Percentiles rank a stretch among this genome's conserved stretches.
These are phyloP conservation scores for Senna tora DNA, from an alignment of 306 rosid species.

Conservation along the genomic window DNA sequence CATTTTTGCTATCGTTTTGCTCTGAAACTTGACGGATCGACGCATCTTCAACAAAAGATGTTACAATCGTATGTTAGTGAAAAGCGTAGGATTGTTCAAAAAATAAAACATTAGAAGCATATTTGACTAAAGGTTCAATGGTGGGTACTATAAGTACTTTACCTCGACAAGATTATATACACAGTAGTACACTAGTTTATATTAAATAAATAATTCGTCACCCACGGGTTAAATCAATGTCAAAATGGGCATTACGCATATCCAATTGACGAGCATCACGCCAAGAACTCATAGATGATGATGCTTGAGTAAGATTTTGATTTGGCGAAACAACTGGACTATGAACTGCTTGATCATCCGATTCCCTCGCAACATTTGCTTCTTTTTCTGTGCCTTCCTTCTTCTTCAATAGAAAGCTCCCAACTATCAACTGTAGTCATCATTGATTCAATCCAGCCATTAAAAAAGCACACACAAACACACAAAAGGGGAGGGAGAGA, in stretches of 20 bases:
- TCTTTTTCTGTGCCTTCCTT: slow-evolving; percentile 58
- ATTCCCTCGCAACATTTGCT: slow-evolving; percentile 59
- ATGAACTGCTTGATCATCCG: slow-evolving; percentile 63
- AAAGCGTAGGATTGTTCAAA: too few relatives aligned
- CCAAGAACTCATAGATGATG: slow-evolving; percentile 77
- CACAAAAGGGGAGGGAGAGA: too few relatives aligned
- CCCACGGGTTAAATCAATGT: slow-evolving; percentile 97
- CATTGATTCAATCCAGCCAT: slow-evolving; percentile 18
- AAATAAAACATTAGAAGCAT: too few relatives aligned
- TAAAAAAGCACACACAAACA: too few relatives aligned
- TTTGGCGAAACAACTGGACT: slow-evolving; percentile 51
- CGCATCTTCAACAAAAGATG: too few relatives aligned
- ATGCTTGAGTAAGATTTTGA: slow-evolving; percentile 61
- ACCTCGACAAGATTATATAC: too few relatives aligned
- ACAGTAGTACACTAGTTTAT: slow-evolving; percentile 26
- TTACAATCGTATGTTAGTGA: too few relatives aligned
- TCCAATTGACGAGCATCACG: slow-evolving; percentile 69
- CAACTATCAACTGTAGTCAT: slow-evolving; percentile 79
- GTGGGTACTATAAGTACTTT: too few relatives aligned
- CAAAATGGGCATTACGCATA: slow-evolving; percentile 80
- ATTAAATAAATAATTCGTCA: slow-evolving; percentile 44
- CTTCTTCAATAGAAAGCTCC: slow-evolving; percentile 90
- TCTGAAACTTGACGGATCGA: too few relatives aligned
- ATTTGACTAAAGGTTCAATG: too few relatives aligned
- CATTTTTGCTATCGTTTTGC: too few relatives aligned